phyloP scores from a whole-genome alignment of 192 early-diverging fungal genomes.

The Oehlia diaphana region DNA sequence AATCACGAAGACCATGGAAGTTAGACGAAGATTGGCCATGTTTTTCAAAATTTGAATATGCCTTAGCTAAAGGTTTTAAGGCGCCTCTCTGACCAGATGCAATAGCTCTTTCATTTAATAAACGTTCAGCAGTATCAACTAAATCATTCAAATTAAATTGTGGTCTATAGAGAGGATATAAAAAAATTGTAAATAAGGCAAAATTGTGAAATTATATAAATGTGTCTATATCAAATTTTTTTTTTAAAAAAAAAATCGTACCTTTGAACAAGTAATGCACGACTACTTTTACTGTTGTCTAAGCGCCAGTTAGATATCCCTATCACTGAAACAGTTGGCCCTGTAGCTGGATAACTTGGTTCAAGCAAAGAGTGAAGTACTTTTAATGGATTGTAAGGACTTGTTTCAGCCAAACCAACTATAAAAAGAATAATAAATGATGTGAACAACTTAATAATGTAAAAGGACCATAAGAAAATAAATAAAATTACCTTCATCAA shows the following conservation, averaged over 20 bases:
- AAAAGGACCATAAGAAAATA: too few relatives aligned
- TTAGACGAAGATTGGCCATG: slow-evolving; percentile 16
- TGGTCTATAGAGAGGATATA: background rate
- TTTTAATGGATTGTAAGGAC: background rate
- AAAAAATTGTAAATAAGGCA: background rate
- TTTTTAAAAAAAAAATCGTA: too few relatives aligned
- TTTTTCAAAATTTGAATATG: background rate
- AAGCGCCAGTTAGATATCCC: slow-evolving; percentile 30
- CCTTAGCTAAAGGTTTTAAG: background rate
- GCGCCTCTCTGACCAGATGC: background rate
- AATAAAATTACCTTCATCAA: background rate
- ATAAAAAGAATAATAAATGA: background rate
- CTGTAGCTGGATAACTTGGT: background rate
- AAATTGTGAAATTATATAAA: background rate
- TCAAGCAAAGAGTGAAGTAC: background rate
- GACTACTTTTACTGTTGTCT: slow-evolving; percentile 27
- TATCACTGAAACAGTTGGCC: background rate
- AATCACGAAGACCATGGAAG: slow-evolving; percentile 24
- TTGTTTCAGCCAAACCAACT: slow-evolving; percentile 31
- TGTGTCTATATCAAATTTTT: too few relatives aligned
- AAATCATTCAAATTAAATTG: background rate
- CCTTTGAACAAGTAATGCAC: slow-evolving; percentile 21
- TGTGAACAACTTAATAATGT: too few relatives aligned
- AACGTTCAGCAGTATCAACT: background rate
- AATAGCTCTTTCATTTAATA: background rate